phyloP scores from a whole-genome alignment of 2,329 filamentous ascomycete genomes.

The Chaetomium sp. region DNA sequence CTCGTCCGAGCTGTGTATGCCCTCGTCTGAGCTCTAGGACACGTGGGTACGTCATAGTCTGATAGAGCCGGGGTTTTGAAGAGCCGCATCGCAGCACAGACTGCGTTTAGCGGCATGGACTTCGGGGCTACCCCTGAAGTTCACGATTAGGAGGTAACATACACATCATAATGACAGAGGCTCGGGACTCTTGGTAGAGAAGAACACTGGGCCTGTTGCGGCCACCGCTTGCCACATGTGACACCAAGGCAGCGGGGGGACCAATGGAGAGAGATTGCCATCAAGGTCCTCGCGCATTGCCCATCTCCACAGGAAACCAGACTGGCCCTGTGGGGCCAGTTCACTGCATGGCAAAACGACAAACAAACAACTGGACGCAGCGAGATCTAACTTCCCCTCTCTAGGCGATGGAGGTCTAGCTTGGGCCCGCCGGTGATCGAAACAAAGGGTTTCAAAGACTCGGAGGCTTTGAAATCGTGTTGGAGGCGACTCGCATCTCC shows the following conservation, averaged over 20 bases:
- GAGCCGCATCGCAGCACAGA: no score
- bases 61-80: no score
- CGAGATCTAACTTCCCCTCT: background rate
- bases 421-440: background rate
- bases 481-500: conserved; percentile 17
- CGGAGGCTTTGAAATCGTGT: background rate
- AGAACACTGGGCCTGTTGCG: no score
- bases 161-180: no score
- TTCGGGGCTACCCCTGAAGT: no score
- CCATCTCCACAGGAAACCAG: background rate
- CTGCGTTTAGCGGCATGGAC: no score
- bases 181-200: background rate
- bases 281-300: background rate
- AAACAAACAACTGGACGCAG: background rate
- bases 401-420: background rate
- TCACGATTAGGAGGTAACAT: no score
- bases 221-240: background rate
- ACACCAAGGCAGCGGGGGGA: background rate
- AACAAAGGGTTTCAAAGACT: background rate
- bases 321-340: background rate
- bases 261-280: background rate
- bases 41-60: no score
- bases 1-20: no score
- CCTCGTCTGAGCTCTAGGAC: no score
- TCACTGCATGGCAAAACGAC: background rate